Evolutionary conservation across 208 protist genomes (phyloP).

Genomic region (Trypanosomatidae sp.): DNA sequence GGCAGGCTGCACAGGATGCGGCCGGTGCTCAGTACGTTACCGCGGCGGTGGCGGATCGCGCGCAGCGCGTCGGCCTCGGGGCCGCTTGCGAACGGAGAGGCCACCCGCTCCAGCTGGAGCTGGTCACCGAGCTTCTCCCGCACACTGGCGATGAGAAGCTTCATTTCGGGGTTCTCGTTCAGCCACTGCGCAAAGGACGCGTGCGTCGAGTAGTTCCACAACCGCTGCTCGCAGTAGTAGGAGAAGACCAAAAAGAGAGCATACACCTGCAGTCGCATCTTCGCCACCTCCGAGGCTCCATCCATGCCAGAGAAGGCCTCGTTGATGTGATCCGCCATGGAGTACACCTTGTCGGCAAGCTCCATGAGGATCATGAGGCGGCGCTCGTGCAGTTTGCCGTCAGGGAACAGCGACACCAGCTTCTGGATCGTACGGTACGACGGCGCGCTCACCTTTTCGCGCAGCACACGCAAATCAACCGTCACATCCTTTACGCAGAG

Average conservation of each 20-base stretch:
- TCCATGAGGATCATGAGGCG: slow-evolving; percentile 81
- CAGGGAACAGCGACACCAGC: slow-evolving; percentile 84
- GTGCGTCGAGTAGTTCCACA: slow-evolving; percentile 70
- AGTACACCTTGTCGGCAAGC: slow-evolving; percentile 85
- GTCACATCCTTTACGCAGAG: slow-evolving; percentile 70
- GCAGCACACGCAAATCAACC: slow-evolving; percentile 68
- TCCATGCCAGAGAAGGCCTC: slow-evolving; percentile 63
- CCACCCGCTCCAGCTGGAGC: slow-evolving; percentile 68
- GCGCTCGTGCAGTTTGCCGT: slow-evolving; percentile 86
- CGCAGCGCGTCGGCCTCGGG: slow-evolving; percentile 49
- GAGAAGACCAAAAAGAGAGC: slow-evolving; percentile 86
- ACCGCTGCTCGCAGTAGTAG: slow-evolving; percentile 88
- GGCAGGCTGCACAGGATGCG: slow-evolving; percentile 80
- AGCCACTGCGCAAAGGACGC: slow-evolving; percentile 72
- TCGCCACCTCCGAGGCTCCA: slow-evolving; percentile 54
- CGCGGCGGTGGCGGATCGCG: slow-evolving; percentile 57
- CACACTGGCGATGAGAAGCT: slow-evolving; percentile 68
- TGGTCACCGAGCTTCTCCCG: slow-evolving; percentile 76
- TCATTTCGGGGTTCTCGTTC: slow-evolving; percentile 60
- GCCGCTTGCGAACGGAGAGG: slow-evolving; percentile 33
- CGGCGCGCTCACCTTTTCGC: slow-evolving; percentile 38
- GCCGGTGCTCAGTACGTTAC: slow-evolving; percentile 81
- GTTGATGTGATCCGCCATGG: slow-evolving; percentile 84
- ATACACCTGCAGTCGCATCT: slow-evolving; percentile 87
- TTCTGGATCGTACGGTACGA: slow-evolving; percentile 86